Percentiles rank a stretch among this genome's conserved stretches.
phyloP scores from a whole-genome alignment of 805 yeast species.

The Hanseniaspora meyeri region DNA sequence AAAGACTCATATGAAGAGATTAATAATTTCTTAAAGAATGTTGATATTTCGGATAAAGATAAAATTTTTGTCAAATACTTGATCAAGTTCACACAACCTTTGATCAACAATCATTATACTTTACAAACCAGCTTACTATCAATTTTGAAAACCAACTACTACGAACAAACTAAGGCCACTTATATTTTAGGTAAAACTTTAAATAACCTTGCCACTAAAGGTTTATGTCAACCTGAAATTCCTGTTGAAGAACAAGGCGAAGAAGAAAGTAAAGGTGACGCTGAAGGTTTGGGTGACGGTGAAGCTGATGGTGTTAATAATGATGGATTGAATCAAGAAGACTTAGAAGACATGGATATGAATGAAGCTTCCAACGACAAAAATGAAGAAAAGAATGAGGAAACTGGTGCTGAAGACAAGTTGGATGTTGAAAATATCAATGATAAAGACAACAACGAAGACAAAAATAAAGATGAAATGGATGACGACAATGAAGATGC shows the following conservation, averaged over 20 bases:
- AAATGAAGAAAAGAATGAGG: slow-evolving; percentile 43
- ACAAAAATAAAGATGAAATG: slow-evolving; percentile 35
- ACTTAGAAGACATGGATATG: slow-evolving; percentile 44
- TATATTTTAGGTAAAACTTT: slow-evolving; percentile 46
- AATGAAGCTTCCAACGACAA: slow-evolving; percentile 52
- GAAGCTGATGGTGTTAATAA: slow-evolving; percentile 55
- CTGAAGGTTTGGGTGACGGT: slow-evolving; percentile 85
- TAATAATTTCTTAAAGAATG: slow-evolving; percentile 26
- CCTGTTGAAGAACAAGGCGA: slow-evolving; percentile 38
- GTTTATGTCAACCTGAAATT: slow-evolving; percentile 87
- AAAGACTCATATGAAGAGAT: slow-evolving; percentile 28
- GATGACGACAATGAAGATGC: slow-evolving; percentile 44
- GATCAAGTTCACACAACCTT: slow-evolving; percentile 47
- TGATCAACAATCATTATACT: slow-evolving; percentile 45
- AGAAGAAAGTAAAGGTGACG: slow-evolving; percentile 78
- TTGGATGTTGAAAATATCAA: slow-evolving; percentile 81
- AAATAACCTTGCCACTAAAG: slow-evolving; percentile 53
- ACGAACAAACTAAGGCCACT: slow-evolving; percentile 47
- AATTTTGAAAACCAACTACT: slow-evolving; percentile 39
- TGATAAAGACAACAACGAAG: slow-evolving; percentile 48
- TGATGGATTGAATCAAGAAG: slow-evolving; percentile 35
- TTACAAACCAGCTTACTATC: slow-evolving; percentile 35
- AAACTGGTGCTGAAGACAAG: slow-evolving; percentile 83
- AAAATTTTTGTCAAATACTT: slow-evolving; percentile 37
- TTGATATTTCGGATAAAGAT: slow-evolving; percentile 31